These are phyloP conservation scores for Cutaneotrichosporon spelunceum DNA, from an alignment of 1,284 basidiomycete genomes.

Conservation along the genomic window DNA sequence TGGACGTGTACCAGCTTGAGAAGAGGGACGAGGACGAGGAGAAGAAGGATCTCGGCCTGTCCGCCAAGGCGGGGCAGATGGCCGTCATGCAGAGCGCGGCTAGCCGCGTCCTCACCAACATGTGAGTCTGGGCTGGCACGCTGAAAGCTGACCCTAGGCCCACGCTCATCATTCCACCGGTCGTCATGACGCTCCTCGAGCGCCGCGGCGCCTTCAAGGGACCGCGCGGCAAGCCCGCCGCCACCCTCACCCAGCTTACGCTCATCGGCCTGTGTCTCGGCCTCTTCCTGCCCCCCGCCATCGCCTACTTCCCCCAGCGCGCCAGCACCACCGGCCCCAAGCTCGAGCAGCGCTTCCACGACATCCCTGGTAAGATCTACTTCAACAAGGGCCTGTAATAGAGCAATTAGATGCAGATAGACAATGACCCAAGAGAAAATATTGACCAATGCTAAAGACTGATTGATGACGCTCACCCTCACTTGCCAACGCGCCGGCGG, in stretches of 20 bases:
- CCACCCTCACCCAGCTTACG: constrained; percentile 49
- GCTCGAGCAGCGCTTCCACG: constrained; percentile 48
- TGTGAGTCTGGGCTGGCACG: constrained; percentile 43
- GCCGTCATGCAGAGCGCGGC: constrained; percentile 57
- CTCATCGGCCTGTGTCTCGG: constrained; percentile 55
- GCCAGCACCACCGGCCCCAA: constrained; percentile 49
- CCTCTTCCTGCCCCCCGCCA: constrained; percentile 57
- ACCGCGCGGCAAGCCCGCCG: constrained; percentile 41
- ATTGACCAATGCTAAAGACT: neutral
- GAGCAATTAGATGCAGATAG: neutral
- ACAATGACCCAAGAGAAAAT: neutral
- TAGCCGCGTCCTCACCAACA: constrained; percentile 56
- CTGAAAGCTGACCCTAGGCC: constrained; percentile 43
- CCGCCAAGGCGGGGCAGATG: constrained; percentile 52
- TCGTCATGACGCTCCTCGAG: constrained; percentile 54
- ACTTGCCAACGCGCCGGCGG: neutral
- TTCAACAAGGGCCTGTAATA: constrained; percentile 56
- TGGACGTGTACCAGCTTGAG: constrained; percentile 52
- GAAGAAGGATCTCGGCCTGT: constrained; percentile 52
- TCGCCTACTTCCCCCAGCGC: constrained; percentile 57
- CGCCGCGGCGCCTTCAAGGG: constrained; percentile 49
- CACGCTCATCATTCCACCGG: constrained; percentile 56
- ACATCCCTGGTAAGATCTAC: constrained; percentile 50
- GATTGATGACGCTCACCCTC: neutral
- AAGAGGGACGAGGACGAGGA: constrained; percentile 35